Evolutionary conservation across 2,329 filamentous ascomycete species (phyloP).

Genomic region (Fragosphaeria purpurea): DNA sequence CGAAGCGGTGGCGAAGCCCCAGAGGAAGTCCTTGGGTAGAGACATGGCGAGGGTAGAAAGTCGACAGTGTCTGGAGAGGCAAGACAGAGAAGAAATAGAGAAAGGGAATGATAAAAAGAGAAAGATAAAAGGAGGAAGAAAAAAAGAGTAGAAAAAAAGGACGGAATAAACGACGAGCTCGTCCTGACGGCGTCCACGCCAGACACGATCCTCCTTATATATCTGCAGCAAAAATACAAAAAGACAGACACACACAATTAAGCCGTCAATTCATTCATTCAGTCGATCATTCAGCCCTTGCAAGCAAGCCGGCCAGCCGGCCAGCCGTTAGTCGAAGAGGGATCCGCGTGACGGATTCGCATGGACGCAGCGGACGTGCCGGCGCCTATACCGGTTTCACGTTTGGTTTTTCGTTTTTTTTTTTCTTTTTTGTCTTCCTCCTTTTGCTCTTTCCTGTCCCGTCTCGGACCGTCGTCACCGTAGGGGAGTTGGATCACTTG

Average conservation of each 20-base stretch:
- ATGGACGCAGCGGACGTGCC: no score
- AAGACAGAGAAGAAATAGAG: background rate
- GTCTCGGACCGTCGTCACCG: slow-evolving; percentile 44
- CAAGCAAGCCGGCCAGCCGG: no score
- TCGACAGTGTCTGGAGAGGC: background rate
- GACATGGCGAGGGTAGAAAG: slow-evolving; percentile 31
- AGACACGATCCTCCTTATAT: no score
- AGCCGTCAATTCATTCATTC: no score
- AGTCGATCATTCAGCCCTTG: no score
- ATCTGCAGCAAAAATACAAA: background rate
- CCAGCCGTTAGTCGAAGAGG: no score
- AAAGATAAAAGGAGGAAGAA: background rate
- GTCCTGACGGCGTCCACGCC: no score
- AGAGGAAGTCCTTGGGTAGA: slow-evolving; percentile 61
- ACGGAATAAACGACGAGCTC: background rate
- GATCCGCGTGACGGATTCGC: no score
- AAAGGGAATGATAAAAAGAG: background rate
- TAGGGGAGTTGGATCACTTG: no score
- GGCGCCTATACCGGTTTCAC: slow-evolving; percentile 1
- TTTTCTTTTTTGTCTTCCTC: no score
- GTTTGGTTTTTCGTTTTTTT: background rate
- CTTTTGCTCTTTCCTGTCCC: slow-evolving; percentile 19
- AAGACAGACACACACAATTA: background rate
- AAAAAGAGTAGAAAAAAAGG: background rate
- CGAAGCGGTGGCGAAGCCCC: slow-evolving; percentile 74